phyloP scores from a whole-genome alignment of 2,329 filamentous ascomycete species.

The Ustilaginoidea virens region DNA sequence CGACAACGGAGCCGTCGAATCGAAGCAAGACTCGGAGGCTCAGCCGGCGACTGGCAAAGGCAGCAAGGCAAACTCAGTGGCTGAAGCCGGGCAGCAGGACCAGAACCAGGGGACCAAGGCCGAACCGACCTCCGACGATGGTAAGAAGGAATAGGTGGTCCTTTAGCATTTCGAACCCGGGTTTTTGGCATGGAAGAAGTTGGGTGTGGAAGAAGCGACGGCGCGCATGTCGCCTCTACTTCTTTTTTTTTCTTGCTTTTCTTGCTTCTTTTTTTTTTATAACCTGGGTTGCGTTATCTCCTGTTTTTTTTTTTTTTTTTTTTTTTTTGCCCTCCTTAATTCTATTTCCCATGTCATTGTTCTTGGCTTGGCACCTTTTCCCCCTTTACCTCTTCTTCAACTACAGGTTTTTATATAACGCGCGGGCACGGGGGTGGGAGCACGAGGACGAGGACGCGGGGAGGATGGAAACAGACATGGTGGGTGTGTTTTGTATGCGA shows the following conservation, averaged over 20 bases:
- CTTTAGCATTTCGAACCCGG: slow-evolving; percentile 9
- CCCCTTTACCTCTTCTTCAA: no score
- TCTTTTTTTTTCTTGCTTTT: slow-evolving; percentile 1
- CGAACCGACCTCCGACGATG: slow-evolving; percentile 13
- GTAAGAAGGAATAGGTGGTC: slow-evolving; percentile 22
- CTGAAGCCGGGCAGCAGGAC: slow-evolving; percentile 7
- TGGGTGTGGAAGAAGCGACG: slow-evolving; percentile 1
- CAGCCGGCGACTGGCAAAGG: slow-evolving; percentile 5
- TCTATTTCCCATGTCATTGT: no score
- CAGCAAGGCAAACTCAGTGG: background rate
- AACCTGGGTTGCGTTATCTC: no score
- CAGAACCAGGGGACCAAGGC: slow-evolving; percentile 12
- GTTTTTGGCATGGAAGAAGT: background rate
- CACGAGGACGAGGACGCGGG: no score
- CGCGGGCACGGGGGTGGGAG: no score
- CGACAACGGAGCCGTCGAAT: slow-evolving; percentile 6
- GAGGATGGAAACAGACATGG: no score
- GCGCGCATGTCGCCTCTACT: background rate
- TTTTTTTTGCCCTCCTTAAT: no score
- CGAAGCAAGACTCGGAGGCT: slow-evolving; percentile 6
- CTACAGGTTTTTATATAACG: no score
- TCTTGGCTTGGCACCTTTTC: no score
- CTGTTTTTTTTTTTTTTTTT: background rate
- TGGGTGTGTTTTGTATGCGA: no score
- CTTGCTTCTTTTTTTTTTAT: slow-evolving; percentile 3